Percentiles rank a stretch among this genome's conserved stretches.
phyloP scores from a whole-genome alignment of 257 asterid species.

The Penstemon barbatus region DNA sequence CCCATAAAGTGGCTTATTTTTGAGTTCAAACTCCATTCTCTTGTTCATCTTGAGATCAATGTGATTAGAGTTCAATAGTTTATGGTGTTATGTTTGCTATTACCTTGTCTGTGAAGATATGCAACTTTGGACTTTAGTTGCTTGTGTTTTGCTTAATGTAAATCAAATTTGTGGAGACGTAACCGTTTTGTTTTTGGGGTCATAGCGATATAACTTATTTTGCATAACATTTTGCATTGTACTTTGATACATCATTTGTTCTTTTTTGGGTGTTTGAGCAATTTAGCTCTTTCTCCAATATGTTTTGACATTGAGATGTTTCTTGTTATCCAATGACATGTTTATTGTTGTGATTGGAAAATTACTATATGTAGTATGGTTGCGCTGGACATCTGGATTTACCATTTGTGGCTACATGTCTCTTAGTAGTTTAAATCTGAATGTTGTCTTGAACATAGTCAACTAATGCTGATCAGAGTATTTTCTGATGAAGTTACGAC shows the following conservation, averaged over 20 bases:
- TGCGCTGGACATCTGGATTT: slow-evolving; percentile 11
- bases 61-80: slow-evolving; percentile 24
- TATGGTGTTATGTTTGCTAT: slow-evolving; percentile 23
- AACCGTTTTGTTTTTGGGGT: slow-evolving; percentile 9
- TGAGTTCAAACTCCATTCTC: slow-evolving; percentile 17
- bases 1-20: slow-evolving; percentile 13
- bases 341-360: neutral
- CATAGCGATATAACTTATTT: slow-evolving; percentile 13
- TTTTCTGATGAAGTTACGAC: slow-evolving; percentile 10
- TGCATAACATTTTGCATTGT: slow-evolving; percentile 10
- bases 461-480: neutral
- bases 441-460: slow-evolving; percentile 15
- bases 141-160: slow-evolving; percentile 15
- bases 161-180: neutral
- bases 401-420: neutral
- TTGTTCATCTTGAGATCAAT: slow-evolving; percentile 8
- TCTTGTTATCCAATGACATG: slow-evolving; percentile 11
- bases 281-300: slow-evolving; percentile 6
- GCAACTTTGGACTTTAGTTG: slow-evolving; percentile 18
- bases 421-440: neutral
- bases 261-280: slow-evolving; percentile 14
- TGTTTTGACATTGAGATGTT: slow-evolving; percentile 18
- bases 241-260: neutral
- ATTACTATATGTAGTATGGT: slow-evolving; percentile 18
- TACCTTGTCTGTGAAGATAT: neutral